phyloP scores from a whole-genome alignment of 495 filamentous ascomycete species.

The Daldinia caldariorum region DNA sequence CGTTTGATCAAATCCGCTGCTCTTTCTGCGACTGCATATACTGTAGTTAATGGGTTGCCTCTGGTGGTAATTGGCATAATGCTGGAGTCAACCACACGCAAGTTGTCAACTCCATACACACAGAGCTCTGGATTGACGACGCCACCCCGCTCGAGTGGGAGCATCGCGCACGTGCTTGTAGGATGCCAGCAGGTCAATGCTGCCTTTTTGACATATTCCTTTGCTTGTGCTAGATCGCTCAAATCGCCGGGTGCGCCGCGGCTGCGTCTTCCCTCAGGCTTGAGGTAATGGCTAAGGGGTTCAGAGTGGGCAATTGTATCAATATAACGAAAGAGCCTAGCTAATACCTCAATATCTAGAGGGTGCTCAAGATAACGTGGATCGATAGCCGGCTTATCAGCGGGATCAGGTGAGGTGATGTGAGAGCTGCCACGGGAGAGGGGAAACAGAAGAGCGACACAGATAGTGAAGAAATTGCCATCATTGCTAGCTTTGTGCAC shows the following conservation, averaged over 20 bases:
- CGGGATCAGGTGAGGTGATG: constrained; percentile 53
- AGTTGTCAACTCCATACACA: constrained; percentile 54
- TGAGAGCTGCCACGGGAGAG: constrained; percentile 64
- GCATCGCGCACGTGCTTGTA: constrained; percentile 45
- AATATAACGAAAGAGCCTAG: constrained; percentile 49
- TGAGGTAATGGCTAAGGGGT: constrained; percentile 46
- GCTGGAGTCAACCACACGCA: constrained; percentile 62
- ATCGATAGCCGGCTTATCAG: constrained; percentile 52
- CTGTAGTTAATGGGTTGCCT: constrained; percentile 52
- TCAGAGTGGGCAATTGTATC: constrained; percentile 48
- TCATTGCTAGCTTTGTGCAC: background rate
- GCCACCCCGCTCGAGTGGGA: constrained; percentile 42
- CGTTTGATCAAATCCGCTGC: constrained; percentile 56
- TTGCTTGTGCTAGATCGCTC: constrained; percentile 33
- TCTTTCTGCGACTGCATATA: constrained; percentile 60
- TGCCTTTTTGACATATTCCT: constrained; percentile 38
- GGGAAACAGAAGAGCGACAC: constrained; percentile 49
- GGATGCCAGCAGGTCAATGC: constrained; percentile 42
- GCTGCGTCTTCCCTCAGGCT: constrained; percentile 35
- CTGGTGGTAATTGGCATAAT: constrained; percentile 53
- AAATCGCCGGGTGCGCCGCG: background rate
- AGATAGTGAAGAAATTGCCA: constrained; percentile 45
- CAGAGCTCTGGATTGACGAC: constrained; percentile 51
- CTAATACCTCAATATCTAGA: constrained; percentile 57
- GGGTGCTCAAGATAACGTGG: constrained; percentile 62